Evolutionary conservation across 2,329 filamentous ascomycete species (phyloP).

Genomic region (Chalaropsis thielavioides): DNA sequence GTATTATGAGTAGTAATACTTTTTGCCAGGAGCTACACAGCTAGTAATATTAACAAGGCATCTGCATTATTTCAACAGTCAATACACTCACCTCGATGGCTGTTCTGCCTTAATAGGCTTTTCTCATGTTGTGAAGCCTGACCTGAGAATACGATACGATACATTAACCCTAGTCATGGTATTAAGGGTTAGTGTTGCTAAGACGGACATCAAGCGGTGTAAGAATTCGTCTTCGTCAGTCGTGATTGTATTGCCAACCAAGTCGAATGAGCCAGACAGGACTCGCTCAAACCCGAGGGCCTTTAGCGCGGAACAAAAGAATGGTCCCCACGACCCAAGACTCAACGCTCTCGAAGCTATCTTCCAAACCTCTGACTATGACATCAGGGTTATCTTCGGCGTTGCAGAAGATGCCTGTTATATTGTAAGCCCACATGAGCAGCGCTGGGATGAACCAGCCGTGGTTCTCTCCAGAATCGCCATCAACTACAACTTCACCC

Average conservation of each 20-base stretch:
- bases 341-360: constrained; percentile 28
- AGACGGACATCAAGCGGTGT: too few species aligned
- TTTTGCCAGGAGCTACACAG: too few species aligned
- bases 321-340: constrained; percentile 27
- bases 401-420: constrained; percentile 28
- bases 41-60: too few species aligned
- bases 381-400: constrained; percentile 26
- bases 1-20: too few species aligned
- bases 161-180: too few species aligned
- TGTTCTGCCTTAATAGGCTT: too few species aligned
- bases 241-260: neutral
- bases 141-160: too few species aligned
- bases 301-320: constrained; percentile 25
- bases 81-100: too few species aligned
- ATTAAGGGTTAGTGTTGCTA: too few species aligned
- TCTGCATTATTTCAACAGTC: too few species aligned
- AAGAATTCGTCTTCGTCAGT: too few species aligned
- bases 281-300: neutral
- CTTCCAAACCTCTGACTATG: constrained; percentile 25
- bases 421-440: constrained; percentile 26
- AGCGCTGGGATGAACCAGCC: constrained; percentile 9
- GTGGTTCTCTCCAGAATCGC: neutral
- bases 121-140: too few species aligned
- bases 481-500: neutral
- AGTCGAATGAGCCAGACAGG: neutral